Percentiles rank a stretch among this genome's conserved stretches.
Conservation (phyloP, 2,329 filamentous ascomycete species). For the Monosporascus cannonballus region DNA sequence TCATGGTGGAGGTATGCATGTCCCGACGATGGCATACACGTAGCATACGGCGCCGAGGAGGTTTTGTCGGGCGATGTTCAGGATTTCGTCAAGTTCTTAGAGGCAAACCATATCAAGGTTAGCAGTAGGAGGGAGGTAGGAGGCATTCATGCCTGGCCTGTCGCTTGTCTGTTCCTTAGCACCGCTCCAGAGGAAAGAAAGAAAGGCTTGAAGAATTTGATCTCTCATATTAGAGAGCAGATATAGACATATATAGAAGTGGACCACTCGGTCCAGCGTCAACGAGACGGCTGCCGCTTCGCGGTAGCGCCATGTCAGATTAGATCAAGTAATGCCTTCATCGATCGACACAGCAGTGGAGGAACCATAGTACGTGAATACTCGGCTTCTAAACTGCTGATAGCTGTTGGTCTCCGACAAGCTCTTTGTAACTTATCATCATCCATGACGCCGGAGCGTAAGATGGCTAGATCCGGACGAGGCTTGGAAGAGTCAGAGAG, state of each 20-base stretch:
- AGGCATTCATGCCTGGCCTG: constrained; percentile 77
- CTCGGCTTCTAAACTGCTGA: constrained; percentile 43
- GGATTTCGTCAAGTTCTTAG: constrained; percentile 50
- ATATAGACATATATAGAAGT: constrained; percentile 20
- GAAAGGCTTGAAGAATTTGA: constrained; percentile 42
- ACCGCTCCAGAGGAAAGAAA: constrained; percentile 42
- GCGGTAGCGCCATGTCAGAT: constrained; percentile 44
- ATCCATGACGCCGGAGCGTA: constrained; percentile 19
- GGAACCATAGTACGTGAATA: constrained; percentile 39
- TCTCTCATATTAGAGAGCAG: constrained; percentile 29
- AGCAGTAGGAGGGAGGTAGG: constrained; percentile 54
- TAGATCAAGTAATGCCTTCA: constrained; percentile 58
- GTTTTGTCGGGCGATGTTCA: constrained; percentile 68
- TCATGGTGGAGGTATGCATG: constrained; percentile 61
- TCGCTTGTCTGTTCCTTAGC: constrained; percentile 57
- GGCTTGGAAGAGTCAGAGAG: too few species aligned
- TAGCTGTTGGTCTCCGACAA: constrained; percentile 31
- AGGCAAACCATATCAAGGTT: constrained; percentile 47
- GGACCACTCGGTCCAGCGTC: neutral
- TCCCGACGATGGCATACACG: constrained; percentile 60
- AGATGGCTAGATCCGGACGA: neutral
- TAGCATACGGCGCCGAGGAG: constrained; percentile 72
- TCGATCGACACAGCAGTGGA: constrained; percentile 29
- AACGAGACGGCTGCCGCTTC: neutral
- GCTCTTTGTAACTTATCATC: constrained; percentile 28